Evolutionary conservation across 108 stramenopile species (phyloP).

Genomic region (Cyclotella choctawhatcheeana): DNA sequence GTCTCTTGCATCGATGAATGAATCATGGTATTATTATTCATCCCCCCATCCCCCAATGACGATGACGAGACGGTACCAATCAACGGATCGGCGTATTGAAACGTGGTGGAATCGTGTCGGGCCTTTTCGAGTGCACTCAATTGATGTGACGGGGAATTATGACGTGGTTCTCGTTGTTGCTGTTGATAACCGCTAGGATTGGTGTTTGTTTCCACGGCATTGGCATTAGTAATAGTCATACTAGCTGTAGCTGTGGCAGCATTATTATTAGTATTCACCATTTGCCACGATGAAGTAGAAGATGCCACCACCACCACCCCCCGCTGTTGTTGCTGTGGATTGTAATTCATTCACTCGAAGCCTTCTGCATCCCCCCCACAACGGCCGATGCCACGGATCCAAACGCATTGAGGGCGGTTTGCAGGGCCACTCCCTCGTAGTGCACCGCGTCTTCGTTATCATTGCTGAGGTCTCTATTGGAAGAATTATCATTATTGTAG

Average conservation of each 20-base stretch:
- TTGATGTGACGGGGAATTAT: conserved; percentile 6
- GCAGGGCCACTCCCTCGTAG: conserved; percentile 26
- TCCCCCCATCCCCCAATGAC: too few species aligned
- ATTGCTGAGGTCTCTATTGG: conserved; percentile 8
- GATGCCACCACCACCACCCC: not conserved
- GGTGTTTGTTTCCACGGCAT: too few species aligned
- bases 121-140: conserved; percentile 14
- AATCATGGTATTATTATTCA: too few species aligned
- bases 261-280: not conserved
- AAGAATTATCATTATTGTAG: not conserved
- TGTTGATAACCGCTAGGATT: too few species aligned
- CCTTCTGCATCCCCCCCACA: not conserved
- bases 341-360: not conserved
- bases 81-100: conserved; percentile 17
- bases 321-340: not conserved
- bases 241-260: not conserved
- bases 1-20: too few species aligned
- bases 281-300: not conserved
- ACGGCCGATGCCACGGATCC: conserved; percentile 17
- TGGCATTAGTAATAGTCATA: not conserved
- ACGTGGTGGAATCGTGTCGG: conserved; percentile 6
- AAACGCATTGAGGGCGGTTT: conserved; percentile 31
- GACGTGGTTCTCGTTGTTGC: not conserved
- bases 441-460: conserved; percentile 9
- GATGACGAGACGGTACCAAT: too few species aligned